Conservation (phyloP, 805 yeast genomes). For the Brettanomyces anomalus region DNA sequence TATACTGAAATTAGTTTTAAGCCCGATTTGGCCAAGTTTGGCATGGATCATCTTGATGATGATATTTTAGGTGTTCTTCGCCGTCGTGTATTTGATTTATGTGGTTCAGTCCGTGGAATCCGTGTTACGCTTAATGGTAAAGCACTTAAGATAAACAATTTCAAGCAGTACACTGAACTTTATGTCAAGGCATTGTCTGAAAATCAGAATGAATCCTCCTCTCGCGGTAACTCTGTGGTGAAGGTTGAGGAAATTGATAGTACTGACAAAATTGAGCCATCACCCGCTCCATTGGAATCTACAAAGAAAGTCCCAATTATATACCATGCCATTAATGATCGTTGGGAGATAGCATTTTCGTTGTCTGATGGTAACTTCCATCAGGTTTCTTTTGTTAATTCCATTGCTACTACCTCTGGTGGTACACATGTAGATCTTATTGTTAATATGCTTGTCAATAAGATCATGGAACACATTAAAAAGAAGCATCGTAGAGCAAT, state of each 20-base stretch:
- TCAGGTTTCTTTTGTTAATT: conserved; percentile 94
- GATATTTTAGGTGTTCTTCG: conserved; percentile 78
- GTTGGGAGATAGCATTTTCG: conserved; percentile 97
- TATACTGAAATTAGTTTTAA: conserved; percentile 81
- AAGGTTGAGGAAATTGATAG: conserved; percentile 6
- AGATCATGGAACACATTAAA: conserved; percentile 63
- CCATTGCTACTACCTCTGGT: conserved; percentile 95
- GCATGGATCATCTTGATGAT: conserved; percentile 76
- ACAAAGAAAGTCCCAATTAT: conserved; percentile 51
- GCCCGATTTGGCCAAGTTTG: conserved; percentile 80
- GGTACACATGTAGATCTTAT: conserved; percentile 91
- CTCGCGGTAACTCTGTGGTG: background rate
- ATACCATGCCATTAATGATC: conserved; percentile 69
- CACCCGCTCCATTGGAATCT: conserved; percentile 10
- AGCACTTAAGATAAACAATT: conserved; percentile 57
- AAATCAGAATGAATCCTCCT: conserved; percentile 28
- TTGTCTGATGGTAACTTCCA: conserved; percentile 84
- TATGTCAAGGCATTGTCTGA: conserved; percentile 70
- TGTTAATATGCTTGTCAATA: conserved; percentile 74
- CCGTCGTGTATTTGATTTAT: conserved; percentile 91
- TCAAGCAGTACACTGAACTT: conserved; percentile 83
- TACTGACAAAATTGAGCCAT: conserved; percentile 5
- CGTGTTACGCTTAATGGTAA: conserved; percentile 71
- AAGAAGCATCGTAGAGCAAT: conserved; percentile 56
- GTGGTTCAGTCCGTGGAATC: conserved; percentile 85